Base-by-base conservation (phyloP, 2,329 filamentous ascomycete genomes). In the Pseudogymnoascus sp. region DNA sequence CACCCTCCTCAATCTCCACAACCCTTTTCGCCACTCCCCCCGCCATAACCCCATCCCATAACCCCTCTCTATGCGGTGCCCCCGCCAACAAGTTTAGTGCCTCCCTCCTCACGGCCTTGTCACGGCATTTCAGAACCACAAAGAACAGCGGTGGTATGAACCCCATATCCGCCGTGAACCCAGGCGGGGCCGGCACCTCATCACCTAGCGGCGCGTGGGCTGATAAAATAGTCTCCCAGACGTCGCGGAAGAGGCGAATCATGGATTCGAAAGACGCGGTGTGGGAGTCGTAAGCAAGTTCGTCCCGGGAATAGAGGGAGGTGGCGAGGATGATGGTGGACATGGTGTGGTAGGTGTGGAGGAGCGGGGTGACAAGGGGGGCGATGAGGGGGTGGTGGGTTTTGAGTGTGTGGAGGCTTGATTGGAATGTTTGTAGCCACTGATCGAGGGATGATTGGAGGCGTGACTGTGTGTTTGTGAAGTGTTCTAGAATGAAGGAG, bases 61-160 rank as follows among this genome's bases (percentile, higher is more conserved):
- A 73, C 0, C 76, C 77, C 67, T 80, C 78, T 19, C 74, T 72
- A 45, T 78, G 74, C 1, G 69, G 66, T 1, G 67, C 64, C 1
- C 66, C 65, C 16, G 69, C 68, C 0, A 80, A 67, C 0, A 79
- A 64, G 2, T 65, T 67, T 1, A 78, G 67, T 0, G 78, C 78
- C 37, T 78, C 76, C 0, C 73, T 65, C 37, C 81, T 75, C 7
- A 82, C 69, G 3, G 70, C 69, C 43, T 74, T 76, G 1, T 76
- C 70, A 0, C 81, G 78, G 45, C 81, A 83, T 65, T 82, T 82
- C 3, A 79, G 63, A 0, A 78, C 80, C 1, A 75, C 69, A 65
- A 75, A 82, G 65, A 80, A 81, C 2, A 82, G 72, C 0, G 78
- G 75, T 6, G 78, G 72, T 8, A 80, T 74, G 71, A 78, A 79